Evolutionary conservation across 495 filamentous ascomycete species (phyloP), one percentile per base, ranked within the genome.

Genomic region (Talaromyces stipitatus): DNA sequence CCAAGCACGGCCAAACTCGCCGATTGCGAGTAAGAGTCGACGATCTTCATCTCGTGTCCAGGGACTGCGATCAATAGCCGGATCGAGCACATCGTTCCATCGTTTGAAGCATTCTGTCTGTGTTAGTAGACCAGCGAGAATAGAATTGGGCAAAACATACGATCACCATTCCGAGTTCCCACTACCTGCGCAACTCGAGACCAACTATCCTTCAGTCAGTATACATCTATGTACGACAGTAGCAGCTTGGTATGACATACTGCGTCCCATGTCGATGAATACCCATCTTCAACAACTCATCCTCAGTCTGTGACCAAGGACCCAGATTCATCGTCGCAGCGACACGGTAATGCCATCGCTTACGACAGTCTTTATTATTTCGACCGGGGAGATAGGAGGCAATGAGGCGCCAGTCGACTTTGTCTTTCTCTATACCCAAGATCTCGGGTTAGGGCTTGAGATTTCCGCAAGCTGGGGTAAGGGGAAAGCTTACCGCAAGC

Each of bases 331-430:
- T 50, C 3, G 50, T 57, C 14, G 46, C 51, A 14, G 60, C 36
- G 28, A 61, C 45, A 26, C 55, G 32, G 33, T 61, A 58, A 29
- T 55, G 52, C 65, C 65, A 68, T 43, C 65, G 58, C 27, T 64
- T 65, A 50, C 65, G 63, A 32, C 65, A 68, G 50, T 68, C 65
- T 52, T 68, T 68, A 38, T 68, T 68, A 16, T 57, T 60, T 10
- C 65, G 54, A 9, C 65, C 63, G 18, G 47, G 57, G 2, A 66
- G 54, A 18, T 50, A 62, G 8, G 51, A 47, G 10, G 61, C 61
- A 24, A 63, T 61, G 11, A 54, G 24, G 33, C 58, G 48, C 61
- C 61, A 63, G 50, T 62, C 58, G 59, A 55, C 54, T 22, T 55
- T 55, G 11, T 43, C 54, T 29, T 55, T 55, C 28, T 55, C 54